Base-by-base conservation (phyloP, 116 monocot species). In the Posidonia oceanica region DNA sequence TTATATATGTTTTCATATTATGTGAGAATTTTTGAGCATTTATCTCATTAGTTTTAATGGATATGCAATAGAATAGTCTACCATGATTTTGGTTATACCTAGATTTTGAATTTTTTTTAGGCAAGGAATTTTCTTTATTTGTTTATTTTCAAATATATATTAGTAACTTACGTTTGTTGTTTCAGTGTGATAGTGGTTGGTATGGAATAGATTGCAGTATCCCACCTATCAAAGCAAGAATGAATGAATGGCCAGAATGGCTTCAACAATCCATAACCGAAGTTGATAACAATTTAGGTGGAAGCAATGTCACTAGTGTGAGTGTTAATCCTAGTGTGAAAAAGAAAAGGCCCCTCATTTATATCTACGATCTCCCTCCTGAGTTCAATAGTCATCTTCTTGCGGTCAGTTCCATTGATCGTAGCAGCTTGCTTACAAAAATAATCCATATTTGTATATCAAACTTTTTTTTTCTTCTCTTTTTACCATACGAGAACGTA, bases 321-420 rank as follows among this genome's bases (percentile, higher is more conserved):
- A 83, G n/a, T n/a, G n/a, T n/a, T n/a, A n/a, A n/a, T n/a, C 81
- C 77, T 42, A 22, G 72, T 52, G 84, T 86, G 72, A 83, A 73
- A 70, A 95, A 91, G 75, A 91, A 74, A 69, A 83, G 95, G 61
- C 95, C 95, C 64, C 88, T 95, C 68, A 86, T 95, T 48, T 91
- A 95, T 83, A 84, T 95, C 15, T 95, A 95, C 80, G 95, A 95
- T 80, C 74, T 95, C 17, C 95, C 91, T 42, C 84, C 95, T 36
- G 86, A 95, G 41, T 95, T 91, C 70, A 81, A 95, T 62, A 86
- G 83, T 66, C 91, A 88, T 54, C 91, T 95, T 75, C 84, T 95
- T 65, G 95, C 91, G 84, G 95, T 95, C 61, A 72, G 67, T 23
- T 4, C 52, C 6, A 16, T 15, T 38, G n/a, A 21, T 37, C 22